Evolutionary conservation across 2,329 filamentous ascomycete genomes (phyloP).

Genomic region (Colletotrichum siamense): DNA sequence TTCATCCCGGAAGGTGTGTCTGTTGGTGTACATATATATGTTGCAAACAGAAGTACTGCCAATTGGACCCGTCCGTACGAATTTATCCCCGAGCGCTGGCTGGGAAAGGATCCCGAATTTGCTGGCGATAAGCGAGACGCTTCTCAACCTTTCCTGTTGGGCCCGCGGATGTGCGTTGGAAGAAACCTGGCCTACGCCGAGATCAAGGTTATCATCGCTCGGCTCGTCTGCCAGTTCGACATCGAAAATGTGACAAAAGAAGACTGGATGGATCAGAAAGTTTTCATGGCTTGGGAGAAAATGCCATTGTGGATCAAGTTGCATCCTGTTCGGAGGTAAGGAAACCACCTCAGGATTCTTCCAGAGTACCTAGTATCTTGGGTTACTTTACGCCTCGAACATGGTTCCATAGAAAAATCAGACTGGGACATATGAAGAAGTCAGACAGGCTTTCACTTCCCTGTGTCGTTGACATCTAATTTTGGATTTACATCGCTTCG

Average conservation of each 20-base stretch:
- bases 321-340: not conserved
- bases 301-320: not conserved
- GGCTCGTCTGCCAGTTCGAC: conserved; percentile 52
- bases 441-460: not conserved
- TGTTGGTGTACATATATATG: conserved; percentile 31
- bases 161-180: conserved; percentile 55
- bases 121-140: conserved; percentile 41
- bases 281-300: not conserved
- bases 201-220: conserved; percentile 51
- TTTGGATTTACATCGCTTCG: not conserved
- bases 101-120: not conserved
- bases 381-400: not conserved
- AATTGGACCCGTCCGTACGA: conserved; percentile 49
- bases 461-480: not conserved
- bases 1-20: conserved; percentile 36
- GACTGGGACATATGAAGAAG: not conserved
- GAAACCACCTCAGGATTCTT: not conserved
- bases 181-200: conserved; percentile 53
- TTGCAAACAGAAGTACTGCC: not conserved
- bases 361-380: not conserved
- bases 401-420: not conserved
- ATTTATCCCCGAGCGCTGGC: conserved; percentile 54
- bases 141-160: conserved; percentile 52
- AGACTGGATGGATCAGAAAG: conserved; percentile 36
- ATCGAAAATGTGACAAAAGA: conserved; percentile 38